These are phyloP conservation scores for Scutellaria baicalensis DNA, from an alignment of 257 asterid genomes.

Conservation along the genomic window DNA sequence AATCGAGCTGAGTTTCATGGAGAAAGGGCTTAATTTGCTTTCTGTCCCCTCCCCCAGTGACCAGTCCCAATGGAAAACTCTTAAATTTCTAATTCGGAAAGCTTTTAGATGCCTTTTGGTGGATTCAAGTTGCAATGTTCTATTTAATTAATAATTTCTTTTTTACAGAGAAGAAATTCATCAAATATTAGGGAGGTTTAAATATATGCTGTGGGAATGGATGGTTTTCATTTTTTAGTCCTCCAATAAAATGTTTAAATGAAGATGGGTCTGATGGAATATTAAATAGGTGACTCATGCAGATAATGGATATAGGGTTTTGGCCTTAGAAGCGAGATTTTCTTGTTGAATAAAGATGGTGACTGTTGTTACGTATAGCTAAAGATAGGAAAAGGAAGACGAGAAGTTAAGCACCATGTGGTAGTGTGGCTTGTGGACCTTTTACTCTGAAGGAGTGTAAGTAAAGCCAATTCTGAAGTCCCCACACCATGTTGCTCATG, in stretches of 20 bases:
- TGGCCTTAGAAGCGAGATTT: slow-evolving; percentile 23
- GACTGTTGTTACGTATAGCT: slow-evolving; percentile 20
- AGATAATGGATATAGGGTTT: slow-evolving; percentile 12
- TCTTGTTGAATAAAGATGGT: slow-evolving; percentile 18
- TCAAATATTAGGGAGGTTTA: not conserved
- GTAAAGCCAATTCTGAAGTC: slow-evolving; percentile 29
- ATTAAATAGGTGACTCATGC: not conserved
- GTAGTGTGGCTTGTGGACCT: slow-evolving; percentile 27
- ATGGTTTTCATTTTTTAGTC: not conserved
- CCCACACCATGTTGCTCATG: slow-evolving; percentile 31
- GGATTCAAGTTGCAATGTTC: too few relatives aligned
- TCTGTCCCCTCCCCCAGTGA: not conserved
- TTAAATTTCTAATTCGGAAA: not conserved
- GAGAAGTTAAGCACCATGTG: slow-evolving; percentile 27
- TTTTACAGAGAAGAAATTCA: not conserved
- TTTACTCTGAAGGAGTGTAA: slow-evolving; percentile 30
- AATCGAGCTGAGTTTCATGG: not conserved
- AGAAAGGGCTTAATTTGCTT: not conserved
- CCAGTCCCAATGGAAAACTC: not conserved
- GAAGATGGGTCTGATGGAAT: slow-evolving; percentile 4
- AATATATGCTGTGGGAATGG: not conserved
- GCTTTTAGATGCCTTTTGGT: not conserved
- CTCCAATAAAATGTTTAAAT: not conserved
- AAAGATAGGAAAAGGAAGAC: slow-evolving; percentile 13
- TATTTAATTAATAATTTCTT: not conserved